phyloP scores from a whole-genome alignment of 495 filamentous ascomycete species.

The Trichoderma erinaceum region DNA sequence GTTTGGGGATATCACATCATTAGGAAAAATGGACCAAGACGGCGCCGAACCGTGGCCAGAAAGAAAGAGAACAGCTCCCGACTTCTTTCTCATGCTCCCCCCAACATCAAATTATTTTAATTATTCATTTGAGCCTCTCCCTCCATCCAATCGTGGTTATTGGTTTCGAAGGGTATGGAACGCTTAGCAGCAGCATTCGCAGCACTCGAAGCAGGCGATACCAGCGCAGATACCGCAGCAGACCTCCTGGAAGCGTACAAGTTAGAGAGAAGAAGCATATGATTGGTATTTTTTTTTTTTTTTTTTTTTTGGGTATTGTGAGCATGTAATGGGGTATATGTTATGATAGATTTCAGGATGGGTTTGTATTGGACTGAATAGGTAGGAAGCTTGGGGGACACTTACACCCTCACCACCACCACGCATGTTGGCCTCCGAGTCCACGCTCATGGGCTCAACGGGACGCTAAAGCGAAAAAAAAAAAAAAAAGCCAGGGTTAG shows the following conservation, averaged over 20 bases:
- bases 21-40: neutral
- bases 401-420: constrained; percentile 15
- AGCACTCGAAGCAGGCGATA: constrained; percentile 16
- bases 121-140: neutral
- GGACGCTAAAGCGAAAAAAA: neutral
- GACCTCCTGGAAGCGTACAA: neutral
- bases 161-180: too few species aligned
- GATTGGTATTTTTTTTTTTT: too few species aligned
- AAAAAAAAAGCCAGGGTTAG: neutral
- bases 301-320: too few species aligned
- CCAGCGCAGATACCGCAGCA: constrained; percentile 17
- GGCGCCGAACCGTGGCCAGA: neutral
- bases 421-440: neutral
- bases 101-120: neutral
- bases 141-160: too few species aligned
- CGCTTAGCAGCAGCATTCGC: constrained; percentile 14
- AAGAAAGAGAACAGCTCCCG: neutral
- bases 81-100: neutral
- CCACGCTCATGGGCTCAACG: constrained; percentile 12
- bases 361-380: too few species aligned
- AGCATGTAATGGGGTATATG: too few species aligned
- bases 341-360: too few species aligned
- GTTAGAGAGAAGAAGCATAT: neutral
- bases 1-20: constrained; percentile 9
- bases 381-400: neutral